Evolutionary conservation across 75 land plant genomes (phyloP).

Genomic region (Pseudotsuga menziesii): DNA sequence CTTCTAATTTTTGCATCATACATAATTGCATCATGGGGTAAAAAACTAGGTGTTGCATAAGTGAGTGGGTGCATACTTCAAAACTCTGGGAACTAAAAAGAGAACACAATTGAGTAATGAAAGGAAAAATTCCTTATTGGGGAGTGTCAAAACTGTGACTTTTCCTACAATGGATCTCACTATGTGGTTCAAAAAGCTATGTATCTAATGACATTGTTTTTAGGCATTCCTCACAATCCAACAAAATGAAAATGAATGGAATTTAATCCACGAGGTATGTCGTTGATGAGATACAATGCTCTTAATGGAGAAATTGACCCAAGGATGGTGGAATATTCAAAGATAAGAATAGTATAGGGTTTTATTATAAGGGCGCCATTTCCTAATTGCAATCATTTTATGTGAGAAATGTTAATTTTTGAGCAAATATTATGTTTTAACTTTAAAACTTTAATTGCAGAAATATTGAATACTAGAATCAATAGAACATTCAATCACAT

Average conservation of each 20-base stretch:
- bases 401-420: too few species aligned
- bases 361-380: background rate
- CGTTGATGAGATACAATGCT: background rate
- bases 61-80: background rate
- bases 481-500: too few species aligned
- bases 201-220: background rate
- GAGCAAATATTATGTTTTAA: too few species aligned
- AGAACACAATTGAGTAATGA: background rate
- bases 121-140: background rate
- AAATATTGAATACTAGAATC: too few species aligned
- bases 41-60: too few species aligned
- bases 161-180: conserved; percentile 7
- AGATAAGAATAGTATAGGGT: background rate
- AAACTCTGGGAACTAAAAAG: background rate
- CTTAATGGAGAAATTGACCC: background rate
- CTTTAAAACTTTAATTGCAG: too few species aligned
- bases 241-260: background rate
- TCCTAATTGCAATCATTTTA: background rate
- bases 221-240: background rate
- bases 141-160: conserved; percentile 8
- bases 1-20: too few species aligned
- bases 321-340: background rate
- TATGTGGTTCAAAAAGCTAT: background rate
- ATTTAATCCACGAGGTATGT: background rate
- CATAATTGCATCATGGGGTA: too few species aligned